These are phyloP conservation scores for Danielia oregonensis DNA, from an alignment of 805 yeast genomes.

Conservation along the genomic window DNA sequence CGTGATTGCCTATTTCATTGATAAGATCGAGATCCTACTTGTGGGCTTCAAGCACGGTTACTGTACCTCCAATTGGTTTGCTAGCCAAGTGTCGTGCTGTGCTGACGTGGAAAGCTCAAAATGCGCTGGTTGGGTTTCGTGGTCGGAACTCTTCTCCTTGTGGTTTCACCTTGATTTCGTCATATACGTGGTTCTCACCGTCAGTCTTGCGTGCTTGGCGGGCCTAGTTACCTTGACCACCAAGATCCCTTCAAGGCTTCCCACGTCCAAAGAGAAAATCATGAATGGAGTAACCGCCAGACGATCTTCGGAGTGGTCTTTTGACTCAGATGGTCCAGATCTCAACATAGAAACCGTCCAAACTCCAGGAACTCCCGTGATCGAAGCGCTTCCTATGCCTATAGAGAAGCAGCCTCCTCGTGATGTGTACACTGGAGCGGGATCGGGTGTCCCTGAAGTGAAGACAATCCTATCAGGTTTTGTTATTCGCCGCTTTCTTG, in stretches of 20 bases:
- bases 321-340: not conserved
- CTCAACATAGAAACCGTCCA: not conserved
- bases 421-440: slow-evolving; percentile 48
- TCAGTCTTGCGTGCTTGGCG: slow-evolving; percentile 41
- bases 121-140: slow-evolving; percentile 43
- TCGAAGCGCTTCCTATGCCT: not conserved
- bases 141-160: slow-evolving; percentile 34
- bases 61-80: slow-evolving; percentile 44
- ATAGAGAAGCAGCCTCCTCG: slow-evolving; percentile 9
- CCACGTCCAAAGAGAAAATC: slow-evolving; percentile 2
- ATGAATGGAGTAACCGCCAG: not conserved
- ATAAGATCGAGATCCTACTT: slow-evolving; percentile 42
- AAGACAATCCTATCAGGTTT: slow-evolving; percentile 58
- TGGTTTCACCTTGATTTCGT: slow-evolving; percentile 25
- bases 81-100: slow-evolving; percentile 43
- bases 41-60: slow-evolving; percentile 53
- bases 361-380: not conserved
- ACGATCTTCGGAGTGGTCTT: not conserved
- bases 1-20: slow-evolving; percentile 47
- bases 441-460: slow-evolving; percentile 62
- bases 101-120: slow-evolving; percentile 1
- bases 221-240: slow-evolving; percentile 45
- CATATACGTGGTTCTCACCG: slow-evolving; percentile 35
- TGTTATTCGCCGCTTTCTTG: slow-evolving; percentile 50
- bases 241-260: slow-evolving; percentile 32